These are phyloP conservation scores for Aspergillus taichungensis DNA, from an alignment of 495 filamentous ascomycete genomes.

Conservation along the genomic window DNA sequence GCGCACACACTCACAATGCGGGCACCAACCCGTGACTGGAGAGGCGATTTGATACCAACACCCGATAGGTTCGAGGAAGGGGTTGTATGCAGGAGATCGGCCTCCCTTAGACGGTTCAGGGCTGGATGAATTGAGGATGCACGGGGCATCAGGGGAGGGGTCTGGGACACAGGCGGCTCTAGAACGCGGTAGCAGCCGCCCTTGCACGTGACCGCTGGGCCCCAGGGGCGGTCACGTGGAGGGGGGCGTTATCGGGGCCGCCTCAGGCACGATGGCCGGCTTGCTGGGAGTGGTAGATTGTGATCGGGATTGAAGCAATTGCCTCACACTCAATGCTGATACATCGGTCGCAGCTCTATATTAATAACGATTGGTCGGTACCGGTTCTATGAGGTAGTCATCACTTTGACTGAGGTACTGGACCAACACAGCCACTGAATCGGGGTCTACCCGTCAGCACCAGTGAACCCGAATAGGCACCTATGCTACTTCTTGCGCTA, in stretches of 20 bases:
- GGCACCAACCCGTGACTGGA: neutral
- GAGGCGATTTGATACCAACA: slow-evolving; percentile 1
- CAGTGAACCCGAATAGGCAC: no score
- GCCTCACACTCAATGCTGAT: no score
- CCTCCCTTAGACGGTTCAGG: no score
- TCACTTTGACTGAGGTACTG: no score
- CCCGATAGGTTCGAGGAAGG: slow-evolving; percentile 1
- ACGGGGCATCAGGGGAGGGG: slow-evolving; percentile 12
- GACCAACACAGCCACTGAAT: no score
- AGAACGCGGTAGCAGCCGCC: slow-evolving; percentile 13
- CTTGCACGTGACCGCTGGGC: slow-evolving; percentile 7
- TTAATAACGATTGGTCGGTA: no score
- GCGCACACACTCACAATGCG: neutral
- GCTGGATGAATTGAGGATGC: neutral
- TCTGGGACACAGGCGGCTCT: slow-evolving; percentile 7
- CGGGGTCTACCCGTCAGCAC: no score
- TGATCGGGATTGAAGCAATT: no score
- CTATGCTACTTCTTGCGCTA: no score
- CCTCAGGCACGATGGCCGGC: neutral
- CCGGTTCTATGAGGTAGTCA: no score
- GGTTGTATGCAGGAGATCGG: no score
- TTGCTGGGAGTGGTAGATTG: neutral
- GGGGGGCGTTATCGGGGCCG: neutral
- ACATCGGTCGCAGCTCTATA: no score
- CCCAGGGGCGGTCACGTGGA: neutral